Evolutionary conservation across 2,329 filamentous ascomycete genomes (phyloP), one percentile per base, ranked within the genome.

Genomic region (Ophiostoma novo-ulmi): DNA sequence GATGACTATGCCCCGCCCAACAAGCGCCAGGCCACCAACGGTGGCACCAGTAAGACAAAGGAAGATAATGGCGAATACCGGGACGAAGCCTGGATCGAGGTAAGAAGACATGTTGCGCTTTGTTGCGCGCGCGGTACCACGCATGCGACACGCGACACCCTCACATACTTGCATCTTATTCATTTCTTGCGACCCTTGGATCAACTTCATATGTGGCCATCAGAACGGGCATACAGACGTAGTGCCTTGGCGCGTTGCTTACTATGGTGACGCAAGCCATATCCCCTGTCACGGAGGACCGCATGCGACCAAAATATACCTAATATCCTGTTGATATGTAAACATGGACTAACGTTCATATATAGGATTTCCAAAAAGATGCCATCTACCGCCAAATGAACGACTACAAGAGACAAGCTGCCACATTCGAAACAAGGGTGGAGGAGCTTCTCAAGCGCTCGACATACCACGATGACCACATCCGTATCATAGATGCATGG

Each of bases 361-460:
- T 78, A 80, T 67, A 96, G 93, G 88, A 91, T 78, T 95, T 91
- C 77, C 91, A 94, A 81, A 99, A 98, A 82, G 95, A 97, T 83
- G 95, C 95, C 74, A 97, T 99, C 79, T 90, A 92, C 77, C 92
- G 96, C 71, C 94, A 97, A 82, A 97, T 99, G 93, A 92, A 93
- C 78, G 95, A 98, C 81, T 97, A 97, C 81, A 97, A 97, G 81
- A 89, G 95, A 76, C 93, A 97, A 79, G 94, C 93, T 78, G 85
- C 86, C 71, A 91, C 91, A 58, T 83, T 96, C 73, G 94, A 98
- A 82, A 84, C 88, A 71, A 91, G 92, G 77, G 83, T 97, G 73
- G 90, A 90, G 77, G 91, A 97, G 74, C 83, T 96, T 73, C 87
- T 91, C 74, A 93, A 93, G 78, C 87, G 88, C 77, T 88, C 91